Base-by-base conservation (phyloP, 805 yeast genomes). In the Naumovozyma baii region DNA sequence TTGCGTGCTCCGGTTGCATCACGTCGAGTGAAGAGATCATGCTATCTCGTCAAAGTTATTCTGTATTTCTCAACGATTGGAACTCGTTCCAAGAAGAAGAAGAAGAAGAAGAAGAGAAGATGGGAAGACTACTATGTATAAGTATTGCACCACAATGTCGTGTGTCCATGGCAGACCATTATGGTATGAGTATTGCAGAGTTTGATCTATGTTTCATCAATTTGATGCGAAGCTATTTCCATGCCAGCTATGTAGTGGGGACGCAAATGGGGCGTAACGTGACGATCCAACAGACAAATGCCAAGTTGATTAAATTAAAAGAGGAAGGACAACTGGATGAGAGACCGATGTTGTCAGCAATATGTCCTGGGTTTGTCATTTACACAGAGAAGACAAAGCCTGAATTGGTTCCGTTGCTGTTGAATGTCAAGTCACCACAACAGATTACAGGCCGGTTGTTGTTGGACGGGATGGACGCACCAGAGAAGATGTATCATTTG, bases 301-400 rank as follows among this genome's bases (percentile, higher is more conserved):
- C 74, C 39, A 66, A 68, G 28, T 44, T 65, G 10, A 47, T 48
- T 4, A 36, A 42, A 43, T 34, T 52, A 31, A 48, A 37, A 35
- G 45, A 29, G 30, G 38, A 18, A 25, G 20, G 34, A 12, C 26
- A 31, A 16, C 31, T 39, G 19, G 38, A 39, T 31, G 37, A 19
- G 17, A 45, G 42, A 59, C 94, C 94, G 0, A 54, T 73, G 2
- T 59, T 92, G 35, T 72, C 87, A 18, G 76, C 87, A 12, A 71
- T 81, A 0, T 90, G 97, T 61, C 98, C 98, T 0, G 98, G 98
- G 0, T 92, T 95, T 86, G 92, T 92, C 0, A 69, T 92, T 19
- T 92, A 92, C 54, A 95, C 90, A 0, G 97, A 92, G 50, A 92
- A 92, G 66, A 88, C 97, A 0, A 96, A 90, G 57, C 94, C 95